phyloP scores from a whole-genome alignment of 805 yeast genomes.

The Lachancea sp. region DNA sequence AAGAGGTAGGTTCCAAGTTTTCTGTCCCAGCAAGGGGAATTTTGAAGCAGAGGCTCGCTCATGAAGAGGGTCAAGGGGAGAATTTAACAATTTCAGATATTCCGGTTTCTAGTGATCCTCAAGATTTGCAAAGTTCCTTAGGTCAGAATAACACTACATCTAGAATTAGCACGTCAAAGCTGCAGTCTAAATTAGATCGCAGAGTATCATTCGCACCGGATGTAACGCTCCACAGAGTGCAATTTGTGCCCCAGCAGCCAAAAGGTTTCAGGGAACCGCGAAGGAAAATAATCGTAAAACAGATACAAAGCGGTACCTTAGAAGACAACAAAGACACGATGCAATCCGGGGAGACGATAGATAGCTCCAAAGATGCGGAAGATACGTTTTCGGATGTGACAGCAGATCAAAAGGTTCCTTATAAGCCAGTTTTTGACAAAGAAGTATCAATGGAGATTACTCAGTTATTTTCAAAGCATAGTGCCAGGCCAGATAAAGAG shows the following conservation, averaged over 20 bases:
- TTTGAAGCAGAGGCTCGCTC: slow-evolving; percentile 7
- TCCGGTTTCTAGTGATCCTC: slow-evolving; percentile 9
- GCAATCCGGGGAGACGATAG: background rate
- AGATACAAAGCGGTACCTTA: too few relatives aligned
- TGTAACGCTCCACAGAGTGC: slow-evolving; percentile 57
- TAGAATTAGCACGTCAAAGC: slow-evolving; percentile 17
- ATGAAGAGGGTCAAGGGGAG: slow-evolving; percentile 7
- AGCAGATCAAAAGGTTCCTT: background rate
- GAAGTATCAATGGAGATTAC: slow-evolving; percentile 24
- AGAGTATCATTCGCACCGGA: slow-evolving; percentile 76
- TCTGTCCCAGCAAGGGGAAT: slow-evolving; percentile 10
- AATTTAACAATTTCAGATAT: slow-evolving; percentile 11
- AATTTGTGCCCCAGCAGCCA: slow-evolving; percentile 29
- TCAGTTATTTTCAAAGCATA: slow-evolving; percentile 17
- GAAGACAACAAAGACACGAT: background rate
- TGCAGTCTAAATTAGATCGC: slow-evolving; percentile 30
- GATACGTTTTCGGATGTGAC: too few relatives aligned
- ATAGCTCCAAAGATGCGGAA: too few relatives aligned
- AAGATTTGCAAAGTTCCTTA: slow-evolving; percentile 11
- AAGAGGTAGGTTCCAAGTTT: background rate
- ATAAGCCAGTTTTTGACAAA: slow-evolving; percentile 10
- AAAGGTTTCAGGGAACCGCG: slow-evolving; percentile 18
- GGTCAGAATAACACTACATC: slow-evolving; percentile 31
- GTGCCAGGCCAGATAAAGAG: slow-evolving; percentile 7
- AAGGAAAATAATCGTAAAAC: slow-evolving; percentile 9